Evolutionary conservation across 2,329 filamentous ascomycete genomes (phyloP).

Genomic region (Blastomyces parvus): DNA sequence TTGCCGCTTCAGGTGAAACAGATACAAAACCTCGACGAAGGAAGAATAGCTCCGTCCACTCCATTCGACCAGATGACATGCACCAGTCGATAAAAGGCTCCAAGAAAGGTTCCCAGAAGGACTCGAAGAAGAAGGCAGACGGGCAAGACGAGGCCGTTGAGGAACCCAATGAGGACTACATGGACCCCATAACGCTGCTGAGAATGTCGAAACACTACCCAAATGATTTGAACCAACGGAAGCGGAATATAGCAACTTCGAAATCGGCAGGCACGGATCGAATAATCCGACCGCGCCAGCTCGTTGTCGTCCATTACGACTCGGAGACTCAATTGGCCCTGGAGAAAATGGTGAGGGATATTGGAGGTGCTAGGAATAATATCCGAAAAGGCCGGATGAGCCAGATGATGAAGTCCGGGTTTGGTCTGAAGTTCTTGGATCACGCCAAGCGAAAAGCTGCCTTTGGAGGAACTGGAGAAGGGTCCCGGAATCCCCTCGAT

Average conservation of each 20-base stretch:
- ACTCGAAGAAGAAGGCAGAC: not conserved
- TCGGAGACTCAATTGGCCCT: constrained; percentile 75
- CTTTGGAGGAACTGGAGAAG: not conserved
- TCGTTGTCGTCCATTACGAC: constrained; percentile 88
- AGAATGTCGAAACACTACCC: constrained; percentile 10
- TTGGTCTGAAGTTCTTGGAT: constrained; percentile 13
- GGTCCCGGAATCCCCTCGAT: constrained; percentile 21
- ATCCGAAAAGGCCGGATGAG: constrained; percentile 73
- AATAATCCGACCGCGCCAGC: constrained; percentile 60
- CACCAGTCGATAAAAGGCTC: not conserved
- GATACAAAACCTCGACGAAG: constrained; percentile 25
- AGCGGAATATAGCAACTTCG: constrained; percentile 18
- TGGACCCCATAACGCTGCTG: constrained; percentile 12
- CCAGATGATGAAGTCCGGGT: constrained; percentile 23
- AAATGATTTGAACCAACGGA: constrained; percentile 22
- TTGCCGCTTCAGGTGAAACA: constrained; percentile 17
- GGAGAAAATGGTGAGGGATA: constrained; percentile 70
- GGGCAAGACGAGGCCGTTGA: constrained; percentile 7
- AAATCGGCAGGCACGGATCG: constrained; percentile 8
- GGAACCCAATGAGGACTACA: constrained; percentile 10
- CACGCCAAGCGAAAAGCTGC: constrained; percentile 6
- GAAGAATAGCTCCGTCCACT: constrained; percentile 36
- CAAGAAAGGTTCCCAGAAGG: not conserved
- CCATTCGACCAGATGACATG: constrained; percentile 28
- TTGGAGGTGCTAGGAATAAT: constrained; percentile 70